A percentile compares a stretch with the other conserved stretches of the same genome.
These are phyloP conservation scores for Aspergillus niger DNA, from an alignment of 2,329 filamentous ascomycete species.

Conservation along the genomic window DNA sequence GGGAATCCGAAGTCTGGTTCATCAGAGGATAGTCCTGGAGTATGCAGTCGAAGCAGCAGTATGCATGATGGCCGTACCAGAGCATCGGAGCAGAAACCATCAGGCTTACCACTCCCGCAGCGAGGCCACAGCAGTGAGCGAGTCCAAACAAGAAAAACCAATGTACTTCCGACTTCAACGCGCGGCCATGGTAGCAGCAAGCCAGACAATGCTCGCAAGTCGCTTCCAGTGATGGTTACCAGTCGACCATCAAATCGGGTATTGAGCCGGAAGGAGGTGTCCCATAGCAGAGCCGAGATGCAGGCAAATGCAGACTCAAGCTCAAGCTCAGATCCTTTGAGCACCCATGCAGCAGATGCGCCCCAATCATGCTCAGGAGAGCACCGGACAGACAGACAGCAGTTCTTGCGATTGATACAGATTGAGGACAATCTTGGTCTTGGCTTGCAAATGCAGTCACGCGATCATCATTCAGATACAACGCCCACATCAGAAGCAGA, in stretches of 20 bases:
- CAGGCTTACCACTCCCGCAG: not conserved
- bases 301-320: not conserved
- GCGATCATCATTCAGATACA: not conserved
- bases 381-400: too few species aligned
- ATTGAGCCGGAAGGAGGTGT: not conserved
- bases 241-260: conserved; percentile 1
- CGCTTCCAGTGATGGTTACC: not conserved
- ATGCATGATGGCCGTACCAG: not conserved
- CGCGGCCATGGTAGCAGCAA: not conserved
- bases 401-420: too few species aligned
- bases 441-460: not conserved
- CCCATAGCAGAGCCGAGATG: not conserved
- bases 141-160: not conserved
- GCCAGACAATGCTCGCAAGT: not conserved
- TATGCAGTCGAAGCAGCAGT: not conserved
- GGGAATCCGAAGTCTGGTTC: too few species aligned
- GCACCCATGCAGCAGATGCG: not conserved
- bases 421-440: not conserved
- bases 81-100: not conserved
- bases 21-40: not conserved
- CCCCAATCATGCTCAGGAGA: not conserved
- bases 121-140: not conserved
- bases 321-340: not conserved
- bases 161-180: not conserved
- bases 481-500: too few species aligned